Conservation (phyloP, 176 grass and related monocot species). For the Oryza rufipogon region DNA sequence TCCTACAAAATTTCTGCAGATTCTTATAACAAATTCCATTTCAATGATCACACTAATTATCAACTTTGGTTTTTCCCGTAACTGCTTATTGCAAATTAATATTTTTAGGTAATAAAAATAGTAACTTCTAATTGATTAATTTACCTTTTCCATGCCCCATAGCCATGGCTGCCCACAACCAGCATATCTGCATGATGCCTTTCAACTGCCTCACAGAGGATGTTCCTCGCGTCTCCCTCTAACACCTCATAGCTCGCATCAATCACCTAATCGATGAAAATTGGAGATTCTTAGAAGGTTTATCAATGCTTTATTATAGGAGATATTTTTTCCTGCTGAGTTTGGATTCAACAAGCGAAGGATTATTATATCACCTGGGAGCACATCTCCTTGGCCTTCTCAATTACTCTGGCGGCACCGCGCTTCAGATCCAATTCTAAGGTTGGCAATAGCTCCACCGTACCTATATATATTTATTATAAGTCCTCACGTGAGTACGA, state of each 20-base stretch:
- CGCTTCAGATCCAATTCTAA: slow-evolving; percentile 66
- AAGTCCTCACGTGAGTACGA: background rate
- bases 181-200: slow-evolving; percentile 74
- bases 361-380: slow-evolving; percentile 7
- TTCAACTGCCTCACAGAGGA: slow-evolving; percentile 83
- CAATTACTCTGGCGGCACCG: slow-evolving; percentile 47
- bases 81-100: too few relatives aligned
- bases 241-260: slow-evolving; percentile 53
- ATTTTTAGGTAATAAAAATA: too few relatives aligned
- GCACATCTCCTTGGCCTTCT: slow-evolving; percentile 74
- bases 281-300: background rate
- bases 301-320: background rate
- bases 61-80: background rate
- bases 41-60: background rate
- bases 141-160: slow-evolving; percentile 74
- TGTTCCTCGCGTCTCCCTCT: slow-evolving; percentile 73
- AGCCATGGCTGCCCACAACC: slow-evolving; percentile 81
- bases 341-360: background rate
- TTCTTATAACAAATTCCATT: too few relatives aligned
- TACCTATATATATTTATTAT: background rate
- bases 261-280: slow-evolving; percentile 30
- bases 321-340: background rate
- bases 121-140: background rate
- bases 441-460: slow-evolving; percentile 56
- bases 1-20: background rate